A percentile compares a stretch with the other conserved stretches of the same genome.
Conservation (phyloP, 2,329 filamentous ascomycete genomes). For the Cryphonectria carpinicola region DNA sequence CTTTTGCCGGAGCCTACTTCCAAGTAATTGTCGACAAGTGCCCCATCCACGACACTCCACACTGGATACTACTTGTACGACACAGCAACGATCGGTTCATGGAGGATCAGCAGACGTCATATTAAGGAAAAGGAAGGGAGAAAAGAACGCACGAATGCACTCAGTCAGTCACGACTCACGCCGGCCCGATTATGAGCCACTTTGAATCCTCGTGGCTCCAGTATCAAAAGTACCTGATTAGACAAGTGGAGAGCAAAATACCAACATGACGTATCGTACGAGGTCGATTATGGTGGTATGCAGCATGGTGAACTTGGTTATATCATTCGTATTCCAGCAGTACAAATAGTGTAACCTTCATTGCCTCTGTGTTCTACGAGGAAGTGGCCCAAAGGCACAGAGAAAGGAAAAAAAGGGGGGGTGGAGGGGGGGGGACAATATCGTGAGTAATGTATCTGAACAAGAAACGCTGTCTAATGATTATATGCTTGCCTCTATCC, state of each 20-base stretch:
- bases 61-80: neutral
- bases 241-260: neutral
- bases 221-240: neutral
- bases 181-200: neutral
- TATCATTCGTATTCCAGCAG: neutral
- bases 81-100: neutral
- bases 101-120: neutral
- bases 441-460: neutral
- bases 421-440: no score
- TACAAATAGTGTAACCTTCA: no score
- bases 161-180: neutral
- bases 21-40: neutral
- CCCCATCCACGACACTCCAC: neutral
- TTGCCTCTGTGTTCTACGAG: no score
- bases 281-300: neutral
- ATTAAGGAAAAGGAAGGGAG: neutral
- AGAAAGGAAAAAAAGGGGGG: neutral
- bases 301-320: neutral
- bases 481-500: slow-evolving; percentile 31
- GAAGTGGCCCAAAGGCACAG: no score
- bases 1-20: neutral
- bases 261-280: neutral
- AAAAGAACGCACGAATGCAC: neutral
- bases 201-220: neutral
- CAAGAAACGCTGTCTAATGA: neutral